Evolutionary conservation across 2,329 filamentous ascomycete genomes (phyloP).

Genomic region (Aspergillus floridensis): DNA sequence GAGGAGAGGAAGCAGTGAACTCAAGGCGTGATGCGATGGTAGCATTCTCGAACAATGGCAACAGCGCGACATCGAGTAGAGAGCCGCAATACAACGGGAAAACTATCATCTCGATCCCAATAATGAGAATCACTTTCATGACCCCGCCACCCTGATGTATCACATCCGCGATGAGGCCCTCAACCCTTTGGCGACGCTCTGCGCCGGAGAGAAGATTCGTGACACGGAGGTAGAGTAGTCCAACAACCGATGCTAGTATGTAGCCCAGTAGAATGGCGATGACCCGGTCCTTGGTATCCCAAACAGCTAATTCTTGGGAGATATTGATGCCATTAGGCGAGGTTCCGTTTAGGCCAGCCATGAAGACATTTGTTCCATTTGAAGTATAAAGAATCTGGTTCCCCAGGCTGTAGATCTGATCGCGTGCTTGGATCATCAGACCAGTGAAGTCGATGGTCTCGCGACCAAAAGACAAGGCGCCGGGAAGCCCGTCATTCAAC

Average conservation of each 20-base stretch:
- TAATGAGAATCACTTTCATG: slow-evolving; percentile 96
- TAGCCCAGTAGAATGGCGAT: slow-evolving; percentile 82
- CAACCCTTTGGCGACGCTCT: slow-evolving; percentile 56
- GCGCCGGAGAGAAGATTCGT: slow-evolving; percentile 65
- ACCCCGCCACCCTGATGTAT: slow-evolving; percentile 93
- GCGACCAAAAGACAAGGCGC: slow-evolving; percentile 21
- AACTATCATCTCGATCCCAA: slow-evolving; percentile 97
- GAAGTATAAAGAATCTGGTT: slow-evolving; percentile 23
- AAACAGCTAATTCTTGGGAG: slow-evolving; percentile 62
- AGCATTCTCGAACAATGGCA: slow-evolving; percentile 82
- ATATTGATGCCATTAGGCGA: slow-evolving; percentile 32
- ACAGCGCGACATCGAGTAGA: slow-evolving; percentile 79
- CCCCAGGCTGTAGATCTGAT: slow-evolving; percentile 23
- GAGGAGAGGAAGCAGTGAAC: slow-evolving; percentile 75
- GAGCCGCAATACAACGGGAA: slow-evolving; percentile 96
- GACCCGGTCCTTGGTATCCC: slow-evolving; percentile 66
- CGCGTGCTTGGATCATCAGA: slow-evolving; percentile 17
- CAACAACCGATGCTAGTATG: slow-evolving; percentile 67
- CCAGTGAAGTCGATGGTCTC: slow-evolving; percentile 18
- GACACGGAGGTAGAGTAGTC: slow-evolving; percentile 74
- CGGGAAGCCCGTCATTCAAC: slow-evolving; percentile 26
- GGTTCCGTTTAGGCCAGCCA: slow-evolving; percentile 20
- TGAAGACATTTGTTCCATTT: slow-evolving; percentile 29
- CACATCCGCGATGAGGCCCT: slow-evolving; percentile 73
- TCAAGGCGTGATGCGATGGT: slow-evolving; percentile 72